phyloP scores from a whole-genome alignment of 2,329 filamentous ascomycete species.

The Penicillium vulpinum region DNA sequence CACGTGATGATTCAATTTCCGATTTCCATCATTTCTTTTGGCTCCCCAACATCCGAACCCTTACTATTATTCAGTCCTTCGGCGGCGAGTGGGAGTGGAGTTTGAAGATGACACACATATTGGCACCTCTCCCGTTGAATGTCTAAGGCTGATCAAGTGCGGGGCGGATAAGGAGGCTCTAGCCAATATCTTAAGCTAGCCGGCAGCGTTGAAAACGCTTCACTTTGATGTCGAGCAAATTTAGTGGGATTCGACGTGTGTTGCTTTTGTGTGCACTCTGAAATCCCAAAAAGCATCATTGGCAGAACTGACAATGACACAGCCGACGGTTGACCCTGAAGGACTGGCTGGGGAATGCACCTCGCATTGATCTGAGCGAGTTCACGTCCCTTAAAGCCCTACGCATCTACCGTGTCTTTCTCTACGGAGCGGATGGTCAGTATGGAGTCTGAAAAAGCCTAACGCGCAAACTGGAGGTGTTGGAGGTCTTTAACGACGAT shows the following conservation, averaged over 20 bases:
- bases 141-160: conserved; percentile 12
- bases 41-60: background rate
- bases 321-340: conserved; percentile 2
- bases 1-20: background rate
- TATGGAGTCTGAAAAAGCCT: background rate
- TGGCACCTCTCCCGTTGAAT: conserved; percentile 9
- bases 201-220: conserved; percentile 14
- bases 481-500: conserved; percentile 15
- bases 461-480: conserved; percentile 7
- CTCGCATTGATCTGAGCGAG: conserved; percentile 10
- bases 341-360: conserved; percentile 9
- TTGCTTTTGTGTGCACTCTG: conserved; percentile 14
- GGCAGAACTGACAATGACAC: conserved; percentile 9
- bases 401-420: conserved; percentile 12
- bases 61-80: background rate
- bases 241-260: conserved; percentile 12
- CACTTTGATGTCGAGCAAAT: conserved; percentile 16
- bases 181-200: conserved; percentile 15
- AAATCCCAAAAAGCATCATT: conserved; percentile 6
- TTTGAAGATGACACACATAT: conserved; percentile 7
- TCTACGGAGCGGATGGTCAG: conserved; percentile 1
- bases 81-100: background rate
- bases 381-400: conserved; percentile 7
- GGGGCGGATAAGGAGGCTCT: conserved; percentile 17
- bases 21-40: conserved; percentile 1